These are phyloP conservation scores for Penicillium paxilli DNA, from an alignment of 495 filamentous ascomycete genomes.

Conservation along the genomic window DNA sequence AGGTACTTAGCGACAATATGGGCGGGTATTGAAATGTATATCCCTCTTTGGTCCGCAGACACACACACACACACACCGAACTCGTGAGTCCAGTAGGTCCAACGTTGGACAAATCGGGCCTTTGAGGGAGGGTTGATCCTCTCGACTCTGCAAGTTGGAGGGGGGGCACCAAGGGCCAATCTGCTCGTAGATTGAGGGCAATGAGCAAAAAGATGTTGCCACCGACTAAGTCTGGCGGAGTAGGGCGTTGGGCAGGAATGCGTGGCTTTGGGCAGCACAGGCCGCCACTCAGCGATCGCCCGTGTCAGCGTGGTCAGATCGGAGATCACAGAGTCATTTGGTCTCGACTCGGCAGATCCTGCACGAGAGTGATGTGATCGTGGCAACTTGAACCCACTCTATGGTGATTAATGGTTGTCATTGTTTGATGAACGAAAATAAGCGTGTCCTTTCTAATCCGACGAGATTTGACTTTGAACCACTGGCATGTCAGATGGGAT, in stretches of 20 bases:
- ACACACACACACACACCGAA: not conserved
- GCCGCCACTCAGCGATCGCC: slow-evolving; percentile 21
- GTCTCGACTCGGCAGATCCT: slow-evolving; percentile 13
- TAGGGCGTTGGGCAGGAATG: slow-evolving; percentile 45
- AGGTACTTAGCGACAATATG: not conserved
- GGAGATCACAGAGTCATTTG: slow-evolving; percentile 15
- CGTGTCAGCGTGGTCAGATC: slow-evolving; percentile 21
- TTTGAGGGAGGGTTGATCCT: slow-evolving; percentile 7
- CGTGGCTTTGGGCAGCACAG: slow-evolving; percentile 40
- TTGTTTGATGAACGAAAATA: not conserved
- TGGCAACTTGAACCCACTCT: not conserved
- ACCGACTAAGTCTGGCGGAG: slow-evolving; percentile 12
- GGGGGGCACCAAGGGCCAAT: slow-evolving; percentile 12
- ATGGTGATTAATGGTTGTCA: not conserved
- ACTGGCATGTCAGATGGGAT: slow-evolving; percentile 5
- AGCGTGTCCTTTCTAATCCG: not conserved
- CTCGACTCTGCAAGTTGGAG: slow-evolving; percentile 3
- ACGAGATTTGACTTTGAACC: slow-evolving; percentile 9
- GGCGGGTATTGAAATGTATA: not conserved
- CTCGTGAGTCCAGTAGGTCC: slow-evolving; percentile 11
- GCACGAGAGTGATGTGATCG: slow-evolving; percentile 10
- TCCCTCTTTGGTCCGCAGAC: not conserved
- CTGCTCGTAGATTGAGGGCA: slow-evolving; percentile 12
- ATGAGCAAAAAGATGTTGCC: slow-evolving; percentile 19
- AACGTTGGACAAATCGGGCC: slow-evolving; percentile 3